Base-by-base conservation (phyloP, 495 filamentous ascomycete species). In the Neurospora sp. region DNA sequence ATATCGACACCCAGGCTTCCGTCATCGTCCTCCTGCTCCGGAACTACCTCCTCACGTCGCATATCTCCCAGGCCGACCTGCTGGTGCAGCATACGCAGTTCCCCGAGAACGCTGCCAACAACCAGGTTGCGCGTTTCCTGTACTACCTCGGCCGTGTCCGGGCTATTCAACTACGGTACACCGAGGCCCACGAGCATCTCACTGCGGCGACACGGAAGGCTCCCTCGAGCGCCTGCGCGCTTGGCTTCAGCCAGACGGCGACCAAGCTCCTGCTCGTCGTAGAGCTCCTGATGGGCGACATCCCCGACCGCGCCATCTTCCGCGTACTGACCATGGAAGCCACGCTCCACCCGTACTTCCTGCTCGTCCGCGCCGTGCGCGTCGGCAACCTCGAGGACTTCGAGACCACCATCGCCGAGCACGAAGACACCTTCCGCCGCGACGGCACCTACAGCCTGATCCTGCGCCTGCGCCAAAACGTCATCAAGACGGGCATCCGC, bases 401-500 rank as follows among this genome's bases (percentile, higher is more conserved):
- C 79, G 86, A 96, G 79, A 90, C 89, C 70, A 90, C 91, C 74
- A 92, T 98, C 71, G 89, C 90, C 74, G 87, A 88, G 22, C 89
- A 97, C 82, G 90, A 89, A 71, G 88, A 90, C 31, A 91, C 90
- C 17, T 99, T 98, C 90, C 89, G 92, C 68, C 90, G 91, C 71
- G 96, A 99, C 81, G 94, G 93, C 70, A 98, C 94, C 22, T 98
- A 98, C 82, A 97, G 94, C 8, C 87, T 99, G 69, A 95, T 98
- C 79, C 87, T 98, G 73, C 93, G 96, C 68, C 86, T 99, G 45
- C 89, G 96, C 70, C 96, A 99, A 80, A 98, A 98, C 82, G 96
- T 99, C 80, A 98, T 99, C 89, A 97, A 97, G 85, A 99, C 96
- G 41, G 96, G 96, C 76, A 96, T 99, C 75, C 93, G 96, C 74